Evolutionary conservation across 192 early-diverging fungal genomes (phyloP).

Genomic region (Entrophospora sp.): DNA sequence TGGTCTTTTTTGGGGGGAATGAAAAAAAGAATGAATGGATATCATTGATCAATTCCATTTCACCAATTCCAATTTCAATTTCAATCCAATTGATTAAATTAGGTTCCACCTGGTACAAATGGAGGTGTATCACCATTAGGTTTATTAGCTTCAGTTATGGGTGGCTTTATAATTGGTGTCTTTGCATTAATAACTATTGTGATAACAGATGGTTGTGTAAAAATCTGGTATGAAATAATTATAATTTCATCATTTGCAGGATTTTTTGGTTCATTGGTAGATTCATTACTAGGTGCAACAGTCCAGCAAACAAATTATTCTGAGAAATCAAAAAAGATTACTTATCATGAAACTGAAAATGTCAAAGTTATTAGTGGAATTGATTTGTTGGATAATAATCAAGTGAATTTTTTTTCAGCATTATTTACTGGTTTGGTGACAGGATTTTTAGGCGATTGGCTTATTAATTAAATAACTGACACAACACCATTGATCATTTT

Average conservation of each 20-base stretch:
- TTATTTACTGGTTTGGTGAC: too few relatives aligned
- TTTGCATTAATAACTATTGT: constrained; percentile 41
- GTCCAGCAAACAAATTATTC: constrained; percentile 68
- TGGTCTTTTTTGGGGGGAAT: too few relatives aligned
- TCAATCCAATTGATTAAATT: constrained; percentile 14
- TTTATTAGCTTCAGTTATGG: constrained; percentile 63
- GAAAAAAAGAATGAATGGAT: too few relatives aligned
- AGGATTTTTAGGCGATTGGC: too few relatives aligned
- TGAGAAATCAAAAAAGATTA: constrained; percentile 48
- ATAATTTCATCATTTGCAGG: constrained; percentile 56
- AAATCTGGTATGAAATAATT: constrained; percentile 36
- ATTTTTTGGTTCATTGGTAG: constrained; percentile 69
- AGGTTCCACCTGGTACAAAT: constrained; percentile 88
- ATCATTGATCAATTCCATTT: too few relatives aligned
- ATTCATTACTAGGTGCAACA: constrained; percentile 83
- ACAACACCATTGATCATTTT: too few relatives aligned
- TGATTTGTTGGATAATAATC: constrained; percentile 74
- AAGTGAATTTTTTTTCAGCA: constrained; percentile 43
- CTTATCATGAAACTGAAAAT: constrained; percentile 34
- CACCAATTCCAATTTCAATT: too few relatives aligned
- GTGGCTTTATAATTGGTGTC: constrained; percentile 64
- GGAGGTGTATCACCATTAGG: constrained; percentile 74
- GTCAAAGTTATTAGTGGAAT: constrained; percentile 51
- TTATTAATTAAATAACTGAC: too few relatives aligned
- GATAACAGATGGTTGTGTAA: constrained; percentile 36